A percentile compares a stretch with the other conserved stretches of the same genome.
Conservation (phyloP, 768 basidiomycete genomes). For the Termitomyces sp. region DNA sequence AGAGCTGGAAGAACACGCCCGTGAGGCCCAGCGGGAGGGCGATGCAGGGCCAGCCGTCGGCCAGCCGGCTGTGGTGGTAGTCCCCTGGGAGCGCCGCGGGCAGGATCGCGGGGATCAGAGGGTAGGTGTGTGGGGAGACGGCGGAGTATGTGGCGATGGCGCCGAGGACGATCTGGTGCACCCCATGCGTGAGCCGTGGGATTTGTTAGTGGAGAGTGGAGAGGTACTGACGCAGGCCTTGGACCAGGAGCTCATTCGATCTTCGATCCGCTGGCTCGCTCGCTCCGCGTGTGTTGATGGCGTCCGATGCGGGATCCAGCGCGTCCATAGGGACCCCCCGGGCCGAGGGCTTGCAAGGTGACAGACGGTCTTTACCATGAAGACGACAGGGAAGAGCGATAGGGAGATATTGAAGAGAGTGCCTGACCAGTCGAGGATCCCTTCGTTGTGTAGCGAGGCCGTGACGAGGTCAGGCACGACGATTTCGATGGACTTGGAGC, state of each 20-base stretch:
- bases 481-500: slow-evolving; percentile 5
- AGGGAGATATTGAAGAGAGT: neutral
- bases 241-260: slow-evolving; percentile 8
- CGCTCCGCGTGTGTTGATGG: slow-evolving; percentile 25
- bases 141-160: slow-evolving; percentile 1
- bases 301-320: slow-evolving; percentile 17
- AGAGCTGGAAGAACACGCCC: slow-evolving; percentile 16
- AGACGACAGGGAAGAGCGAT: slow-evolving; percentile 10
- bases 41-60: slow-evolving; percentile 6
- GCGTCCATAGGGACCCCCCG: neutral
- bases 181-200: neutral
- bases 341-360: slow-evolving; percentile 19
- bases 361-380: slow-evolving; percentile 22
- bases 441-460: neutral
- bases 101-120: slow-evolving; percentile 6
- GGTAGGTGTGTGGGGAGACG: slow-evolving; percentile 3
- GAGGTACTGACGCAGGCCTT: slow-evolving; percentile 7
- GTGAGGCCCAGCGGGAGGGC: slow-evolving; percentile 7
- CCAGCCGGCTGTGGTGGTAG: slow-evolving; percentile 3
- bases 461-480: slow-evolving; percentile 1
- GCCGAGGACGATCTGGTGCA: slow-evolving; percentile 7
- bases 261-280: slow-evolving; percentile 19
- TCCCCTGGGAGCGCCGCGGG: slow-evolving; percentile 2
- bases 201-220: neutral
- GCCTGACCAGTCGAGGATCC: slow-evolving; percentile 1